Conservation (phyloP, 345 rosid species). For the Clausena lansium region DNA sequence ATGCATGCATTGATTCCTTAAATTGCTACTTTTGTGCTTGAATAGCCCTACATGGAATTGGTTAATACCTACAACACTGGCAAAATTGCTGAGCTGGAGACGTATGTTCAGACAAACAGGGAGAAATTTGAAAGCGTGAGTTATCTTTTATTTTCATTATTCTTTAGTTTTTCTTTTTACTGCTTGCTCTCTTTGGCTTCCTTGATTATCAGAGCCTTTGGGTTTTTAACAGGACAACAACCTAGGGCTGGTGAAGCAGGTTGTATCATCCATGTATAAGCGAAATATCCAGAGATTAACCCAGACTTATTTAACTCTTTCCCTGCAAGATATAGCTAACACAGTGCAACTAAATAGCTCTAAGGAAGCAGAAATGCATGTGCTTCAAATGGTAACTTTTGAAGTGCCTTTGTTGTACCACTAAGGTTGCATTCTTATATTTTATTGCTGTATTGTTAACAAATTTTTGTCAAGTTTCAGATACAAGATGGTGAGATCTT, state of each 20-base stretch:
- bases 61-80: conserved; percentile 65
- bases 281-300: conserved; percentile 94
- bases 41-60: conserved; percentile 71
- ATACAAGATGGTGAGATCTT: conserved; percentile 96
- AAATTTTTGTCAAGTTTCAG: conserved; percentile 33
- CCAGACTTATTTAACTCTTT: conserved; percentile 89
- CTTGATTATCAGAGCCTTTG: conserved; percentile 14
- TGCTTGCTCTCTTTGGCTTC: neutral
- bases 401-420: conserved; percentile 6
- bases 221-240: conserved; percentile 72
- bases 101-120: conserved; percentile 45
- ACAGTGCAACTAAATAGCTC: conserved; percentile 70
- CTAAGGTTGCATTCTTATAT: conserved; percentile 9
- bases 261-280: conserved; percentile 86
- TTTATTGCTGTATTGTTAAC: neutral
- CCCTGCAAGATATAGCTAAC: conserved; percentile 93
- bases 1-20: conserved; percentile 1
- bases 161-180: neutral
- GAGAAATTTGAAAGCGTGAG: conserved; percentile 70
- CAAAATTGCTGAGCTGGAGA: conserved; percentile 58
- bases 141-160: conserved; percentile 2
- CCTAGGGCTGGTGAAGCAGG: conserved; percentile 93
- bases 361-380: conserved; percentile 97
- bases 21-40: conserved; percentile 18
- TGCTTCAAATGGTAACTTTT: conserved; percentile 86